Base-by-base conservation (phyloP, 2,329 filamentous ascomycete genomes). In the Penicillium sumatraense region DNA sequence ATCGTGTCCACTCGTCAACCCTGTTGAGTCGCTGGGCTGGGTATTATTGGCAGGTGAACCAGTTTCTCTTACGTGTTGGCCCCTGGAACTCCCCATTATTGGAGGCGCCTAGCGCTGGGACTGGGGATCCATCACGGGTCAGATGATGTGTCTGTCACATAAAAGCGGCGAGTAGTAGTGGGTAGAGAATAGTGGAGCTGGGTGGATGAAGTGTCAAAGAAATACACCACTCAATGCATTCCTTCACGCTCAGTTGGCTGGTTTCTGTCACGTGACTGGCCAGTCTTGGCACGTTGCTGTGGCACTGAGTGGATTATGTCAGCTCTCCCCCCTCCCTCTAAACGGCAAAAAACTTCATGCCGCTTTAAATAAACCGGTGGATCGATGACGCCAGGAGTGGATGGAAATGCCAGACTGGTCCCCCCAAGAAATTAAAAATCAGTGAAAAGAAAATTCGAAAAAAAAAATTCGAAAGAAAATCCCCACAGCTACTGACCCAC, bases 51-150 rank as follows among this genome's bases (percentile, higher is more conserved):
- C 38, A 46, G 18, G 2, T 1, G 1, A 4, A 13, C n/a, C 35
- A 52, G 62, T 74, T 75, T 74, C 68, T 71, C 58, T 75, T 75
- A 75, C 72, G 72, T 74, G 63, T 68, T 46, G 42, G 26, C 42
- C 42, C 42, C 42, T 46, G 42, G 42, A 9, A 14, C 42, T 31
- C 26, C 24, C 27, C 42, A 46, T 46, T 29, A 46, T 46, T 46
- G 42, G 42, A 46, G 42, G 42, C 42, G 42, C 42, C 42, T 46
- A 46, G 42, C 42, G 42, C 42, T 46, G 42, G 27, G 23, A 44
- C 41, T 31, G 29, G 27, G 27, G 26, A 18, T 31, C 42, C 42
- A 31, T 33, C 42, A 18, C 52, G 40, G 57, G 68, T 73, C 71
- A 74, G 68, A 71, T 73, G 71, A 74, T 66, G 51, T 51, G 48